phyloP scores from a whole-genome alignment of 2,329 filamentous ascomycete species.

The Hysterium pulicare region DNA sequence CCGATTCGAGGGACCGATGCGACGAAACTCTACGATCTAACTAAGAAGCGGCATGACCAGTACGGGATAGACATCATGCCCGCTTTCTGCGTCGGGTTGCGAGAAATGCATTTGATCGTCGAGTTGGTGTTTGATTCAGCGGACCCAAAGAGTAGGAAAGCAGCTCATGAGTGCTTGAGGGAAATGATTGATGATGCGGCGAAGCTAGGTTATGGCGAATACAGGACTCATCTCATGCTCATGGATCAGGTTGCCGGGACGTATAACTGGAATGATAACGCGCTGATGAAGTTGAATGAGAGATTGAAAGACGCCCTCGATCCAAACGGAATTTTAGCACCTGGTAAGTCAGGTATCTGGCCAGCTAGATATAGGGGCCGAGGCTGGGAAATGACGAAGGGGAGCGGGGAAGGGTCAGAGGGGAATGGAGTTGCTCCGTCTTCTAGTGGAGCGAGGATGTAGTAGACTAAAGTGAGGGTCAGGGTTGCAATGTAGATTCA shows the following conservation, averaged over 20 bases:
- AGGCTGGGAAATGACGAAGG: no score
- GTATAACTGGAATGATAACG: constrained; percentile 45
- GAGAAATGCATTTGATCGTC: constrained; percentile 44
- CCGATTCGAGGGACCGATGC: no score
- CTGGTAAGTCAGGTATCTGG: no score
- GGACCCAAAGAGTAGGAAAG: constrained; percentile 18
- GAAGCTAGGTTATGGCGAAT: constrained; percentile 43
- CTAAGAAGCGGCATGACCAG: no score
- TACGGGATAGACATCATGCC: no score
- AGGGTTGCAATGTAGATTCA: no score
- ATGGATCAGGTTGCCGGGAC: constrained; percentile 49
- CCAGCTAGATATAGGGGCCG: no score
- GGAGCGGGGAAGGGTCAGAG: no score
- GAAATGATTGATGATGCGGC: constrained; percentile 40
- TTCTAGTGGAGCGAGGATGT: no score
- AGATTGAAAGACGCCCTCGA: constrained; percentile 46
- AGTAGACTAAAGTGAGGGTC: no score
- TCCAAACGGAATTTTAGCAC: constrained; percentile 33
- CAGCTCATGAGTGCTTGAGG: constrained; percentile 21
- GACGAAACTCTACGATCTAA: no score
- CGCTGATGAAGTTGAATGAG: constrained; percentile 44
- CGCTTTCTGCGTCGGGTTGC: constrained; percentile 24
- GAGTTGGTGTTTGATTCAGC: constrained; percentile 32
- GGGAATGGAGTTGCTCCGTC: no score
- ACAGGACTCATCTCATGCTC: constrained; percentile 46